phyloP scores from a whole-genome alignment of 164 flowering plant genomes.

The Chimonanthus salicifolius region DNA sequence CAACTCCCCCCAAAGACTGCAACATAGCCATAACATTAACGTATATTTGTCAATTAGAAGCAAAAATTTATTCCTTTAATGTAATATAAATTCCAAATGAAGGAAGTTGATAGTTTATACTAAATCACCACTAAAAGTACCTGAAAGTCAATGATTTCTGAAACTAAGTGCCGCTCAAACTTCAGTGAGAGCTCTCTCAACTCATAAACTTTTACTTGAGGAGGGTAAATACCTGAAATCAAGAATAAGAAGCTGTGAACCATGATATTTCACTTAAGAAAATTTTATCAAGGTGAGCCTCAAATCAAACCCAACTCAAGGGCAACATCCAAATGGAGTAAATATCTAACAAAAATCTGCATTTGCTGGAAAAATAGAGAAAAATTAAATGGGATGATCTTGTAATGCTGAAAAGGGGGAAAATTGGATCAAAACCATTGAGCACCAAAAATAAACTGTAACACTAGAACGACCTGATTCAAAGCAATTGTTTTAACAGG shows the following conservation, averaged over 20 bases:
- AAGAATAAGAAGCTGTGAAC: not conserved
- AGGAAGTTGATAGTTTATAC: not conserved
- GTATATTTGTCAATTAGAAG: no score
- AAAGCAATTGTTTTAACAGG: no score
- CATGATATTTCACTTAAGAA: not conserved
- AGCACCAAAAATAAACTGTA: no score
- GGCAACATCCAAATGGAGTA: not conserved
- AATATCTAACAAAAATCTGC: no score
- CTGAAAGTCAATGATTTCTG: slow-evolving; percentile 87
- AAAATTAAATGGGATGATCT: no score
- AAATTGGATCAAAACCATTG: no score
- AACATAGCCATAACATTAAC: no score
- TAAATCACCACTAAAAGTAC: slow-evolving; percentile 23
- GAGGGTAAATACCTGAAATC: slow-evolving; percentile 76
- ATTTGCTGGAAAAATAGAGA: no score
- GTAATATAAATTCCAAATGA: not conserved
- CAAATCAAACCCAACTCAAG: not conserved
- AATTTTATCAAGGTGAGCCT: not conserved
- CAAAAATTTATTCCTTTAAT: no score
- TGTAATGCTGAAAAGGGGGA: no score
- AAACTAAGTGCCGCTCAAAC: slow-evolving; percentile 78
- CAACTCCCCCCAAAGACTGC: no score
- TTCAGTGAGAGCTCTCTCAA: slow-evolving; percentile 68
- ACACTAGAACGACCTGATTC: no score
- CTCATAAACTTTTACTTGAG: slow-evolving; percentile 91